Evolutionary conservation across 1,284 basidiomycete genomes (phyloP), one percentile per base, ranked within the genome.

Genomic region (Microstroma glucosiphilum): DNA sequence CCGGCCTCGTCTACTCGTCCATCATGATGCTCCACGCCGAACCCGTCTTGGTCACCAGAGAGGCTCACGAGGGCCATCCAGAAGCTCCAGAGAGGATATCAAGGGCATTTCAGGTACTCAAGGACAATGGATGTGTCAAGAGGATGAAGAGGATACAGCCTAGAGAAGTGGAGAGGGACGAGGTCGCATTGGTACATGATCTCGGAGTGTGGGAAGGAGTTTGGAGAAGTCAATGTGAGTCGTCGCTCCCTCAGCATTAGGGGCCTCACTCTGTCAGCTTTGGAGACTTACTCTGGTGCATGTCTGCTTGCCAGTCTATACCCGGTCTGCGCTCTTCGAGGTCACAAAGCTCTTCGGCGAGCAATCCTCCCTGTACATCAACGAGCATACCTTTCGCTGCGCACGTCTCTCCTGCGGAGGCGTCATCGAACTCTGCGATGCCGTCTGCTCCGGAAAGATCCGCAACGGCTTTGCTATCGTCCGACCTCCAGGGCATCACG

Each of bases 401-500:
- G 93, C 96, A 6, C 84, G 87, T 23, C 81, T 98, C 30, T 94
- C 92, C 62, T 93, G 91, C 72, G 96, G 96, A 1, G 92, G 94
- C 15, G 92, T 93, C 58, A 89, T 98, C 69, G 91, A 96, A 79
- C 89, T 92, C 7, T 86, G 88, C 75, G 83, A 92, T 17, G 88
- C 91, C 1, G 93, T 98, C 26, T 92, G 91, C 43, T 85, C 86
- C 26, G 87, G 88, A 4, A 83, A 87, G 68, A 84, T 97, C 41
- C 85, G 88, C 70, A 97, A 94, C 77, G 85, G 90, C 0, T 90
- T 99, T 75, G 96, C 96, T 1, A 91, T 98, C 69, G 91, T 98
- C 41, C 86, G 96, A 25, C 96, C 96, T 11, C 96, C 96, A 0
- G 96, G 96, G 0, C 96, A 99, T 79, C 96, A 99, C 74, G 94